Percentiles rank a stretch among this genome's conserved stretches.
phyloP scores from a whole-genome alignment of 2,329 filamentous ascomycete genomes.

The Ustulina deusta region DNA sequence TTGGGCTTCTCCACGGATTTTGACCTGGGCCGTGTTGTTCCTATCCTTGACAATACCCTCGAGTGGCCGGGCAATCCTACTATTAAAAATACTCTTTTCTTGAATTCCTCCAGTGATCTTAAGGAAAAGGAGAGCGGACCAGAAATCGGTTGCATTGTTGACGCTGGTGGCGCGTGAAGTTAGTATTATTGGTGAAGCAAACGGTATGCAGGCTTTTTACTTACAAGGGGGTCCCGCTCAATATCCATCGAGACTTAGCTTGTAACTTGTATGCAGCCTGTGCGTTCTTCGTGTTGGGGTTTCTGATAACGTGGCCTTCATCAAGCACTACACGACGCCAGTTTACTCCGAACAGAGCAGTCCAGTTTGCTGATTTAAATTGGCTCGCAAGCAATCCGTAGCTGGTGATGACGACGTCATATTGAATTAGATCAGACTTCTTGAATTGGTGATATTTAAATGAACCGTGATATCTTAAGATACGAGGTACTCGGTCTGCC shows the following conservation, averaged over 20 bases:
- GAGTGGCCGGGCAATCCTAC: constrained; percentile 76
- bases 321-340: constrained; percentile 87
- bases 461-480: constrained; percentile 79
- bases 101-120: constrained; percentile 81
- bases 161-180: constrained; percentile 59
- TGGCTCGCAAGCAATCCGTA: constrained; percentile 82
- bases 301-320: constrained; percentile 86
- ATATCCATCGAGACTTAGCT: constrained; percentile 80
- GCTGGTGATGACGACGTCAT: constrained; percentile 84
- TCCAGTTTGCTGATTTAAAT: constrained; percentile 61
- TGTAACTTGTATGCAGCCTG: constrained; percentile 74
- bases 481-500: constrained; percentile 69
- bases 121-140: constrained; percentile 82
- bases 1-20: constrained; percentile 61
- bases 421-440: constrained; percentile 66
- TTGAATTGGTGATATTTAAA: constrained; percentile 35
- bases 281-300: constrained; percentile 78
- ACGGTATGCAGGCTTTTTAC: constrained; percentile 39
- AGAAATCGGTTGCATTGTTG: constrained; percentile 84
- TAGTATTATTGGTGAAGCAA: constrained; percentile 40
- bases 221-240: constrained; percentile 83
- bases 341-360: constrained; percentile 61
- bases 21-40: constrained; percentile 56
- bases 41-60: constrained; percentile 38
- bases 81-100: constrained; percentile 78